Evolutionary conservation across 2,329 filamentous ascomycete genomes (phyloP), one percentile per base, ranked within the genome.

Genomic region (Diaporthe sp.): DNA sequence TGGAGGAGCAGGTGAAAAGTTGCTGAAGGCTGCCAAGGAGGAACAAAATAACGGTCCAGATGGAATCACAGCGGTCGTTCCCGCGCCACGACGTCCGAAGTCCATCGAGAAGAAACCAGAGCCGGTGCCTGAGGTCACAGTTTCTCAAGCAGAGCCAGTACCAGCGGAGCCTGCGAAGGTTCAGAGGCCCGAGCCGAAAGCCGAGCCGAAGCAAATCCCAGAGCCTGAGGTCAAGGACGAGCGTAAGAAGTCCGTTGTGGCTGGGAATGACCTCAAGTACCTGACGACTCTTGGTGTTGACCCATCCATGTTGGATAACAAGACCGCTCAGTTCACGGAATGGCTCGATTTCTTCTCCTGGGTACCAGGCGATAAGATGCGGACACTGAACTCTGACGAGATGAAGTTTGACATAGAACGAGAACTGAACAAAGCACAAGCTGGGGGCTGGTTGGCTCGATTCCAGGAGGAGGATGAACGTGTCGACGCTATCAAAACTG

Each of bases 271-370:
- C 77, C 88, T 91, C 69, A 94, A 93, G 81, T 96, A 97, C 80
- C 90, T 97, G 25, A 90, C 93, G 58, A 90, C 90, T 15, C 87
- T 98, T 51, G 95, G 94, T 12, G 89, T 98, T 61, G 94, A 98
- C 79, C 89, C 93, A 0, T 88, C 85, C 22, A 83, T 98, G n/a
- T 85, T 98, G 70, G 93, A 95, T 79, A 92, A 91, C 68, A 90
- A 92, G 76, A 94, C 94, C 9, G 87, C 92, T 8, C 94, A 98
- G 71, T 96, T 98, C 79, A 93, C 96, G 73, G 90, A 92, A 76
- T 92, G 95, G 83, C 88, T 98, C 44, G 92, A 94, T 77, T 94
- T 97, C 80, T 94, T 98, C 81, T 95, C 95, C 44, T 98, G 95
- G 95, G 92, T 94, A 12, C 90, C 90, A 30, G 94, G 93, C 63